Base-by-base conservation (phyloP, 768 basidiomycete genomes). In the Phanerodontia chrysosporium region DNA sequence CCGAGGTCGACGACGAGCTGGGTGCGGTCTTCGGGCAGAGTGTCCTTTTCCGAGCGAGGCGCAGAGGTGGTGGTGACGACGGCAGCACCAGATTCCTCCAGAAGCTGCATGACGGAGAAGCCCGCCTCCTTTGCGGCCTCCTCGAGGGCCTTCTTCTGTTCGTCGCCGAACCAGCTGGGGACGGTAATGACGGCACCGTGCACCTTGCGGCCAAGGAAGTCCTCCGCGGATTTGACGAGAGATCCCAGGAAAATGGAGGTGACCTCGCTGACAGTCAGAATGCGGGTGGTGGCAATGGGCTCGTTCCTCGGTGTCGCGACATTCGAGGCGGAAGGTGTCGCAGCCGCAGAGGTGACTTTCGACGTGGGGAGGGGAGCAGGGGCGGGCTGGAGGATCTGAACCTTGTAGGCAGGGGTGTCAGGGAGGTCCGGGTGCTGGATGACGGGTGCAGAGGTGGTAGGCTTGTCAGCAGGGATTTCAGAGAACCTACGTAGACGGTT, bases 41-140 rank as follows among this genome's bases (percentile, higher is more conserved):
- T 67, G 13, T 72, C 72, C 76, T 49, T 39, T 2, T 78, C 78
- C 12, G 46, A 48, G 16, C 24, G 22, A 1, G 76, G 59, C 4
- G 73, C 72, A 0, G 80, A 74, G 29, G 84, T 82, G 1, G 85
- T 83, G 9, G 80, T 79, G 1, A 81, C 79, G 0, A 83, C 80
- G 0, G 85, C 89, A 2, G 95, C 94, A 28, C 85, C 93, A 0
- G 88, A 83, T 64, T 98, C 94, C 53, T 96, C 92, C 5, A 98
- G 73, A 9, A 98, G 80, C 70, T 97, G 93, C 9, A 95, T 73
- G 18, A 98, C 89, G 39, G 81, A 79, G 35, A 98, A 80, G 21
- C 90, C 96, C 2, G 93, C 95, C 35, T 85, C 86, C 7, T 80
- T 76, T 1, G 92, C 90, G 0, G 93, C 92, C 52, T 81, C 78